phyloP scores from a whole-genome alignment of 495 filamentous ascomycete genomes.

The Podospora bellae-mahoneyi region DNA sequence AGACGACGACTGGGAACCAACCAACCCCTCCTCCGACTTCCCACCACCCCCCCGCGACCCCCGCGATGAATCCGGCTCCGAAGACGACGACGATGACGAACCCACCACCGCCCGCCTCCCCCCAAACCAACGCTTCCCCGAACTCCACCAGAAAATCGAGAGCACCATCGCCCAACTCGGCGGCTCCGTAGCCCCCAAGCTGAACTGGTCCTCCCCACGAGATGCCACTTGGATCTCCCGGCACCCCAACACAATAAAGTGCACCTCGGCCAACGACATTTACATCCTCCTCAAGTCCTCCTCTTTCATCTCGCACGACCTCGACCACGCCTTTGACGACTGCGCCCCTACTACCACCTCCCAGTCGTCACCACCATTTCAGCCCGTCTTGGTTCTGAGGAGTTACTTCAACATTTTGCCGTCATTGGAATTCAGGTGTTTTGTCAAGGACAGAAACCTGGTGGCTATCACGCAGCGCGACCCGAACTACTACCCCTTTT shows the following conservation, averaged over 20 bases:
- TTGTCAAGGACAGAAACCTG: conserved; percentile 74
- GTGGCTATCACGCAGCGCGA: conserved; percentile 88
- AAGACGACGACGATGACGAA: conserved; percentile 28
- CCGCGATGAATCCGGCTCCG: conserved; percentile 22
- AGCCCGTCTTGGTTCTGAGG: conserved; percentile 66
- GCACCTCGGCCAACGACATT: conserved; percentile 79
- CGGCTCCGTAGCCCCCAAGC: conserved; percentile 80
- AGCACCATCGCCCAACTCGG: conserved; percentile 72
- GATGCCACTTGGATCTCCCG: conserved; percentile 94
- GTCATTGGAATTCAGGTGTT: conserved; percentile 89
- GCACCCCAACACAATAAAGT: conserved; percentile 83
- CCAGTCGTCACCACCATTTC: conserved; percentile 29
- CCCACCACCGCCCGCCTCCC: conserved; percentile 31
- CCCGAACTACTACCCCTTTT: conserved; percentile 82
- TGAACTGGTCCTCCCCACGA: conserved; percentile 97
- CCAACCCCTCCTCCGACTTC: conserved; percentile 29
- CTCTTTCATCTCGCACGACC: conserved; percentile 88
- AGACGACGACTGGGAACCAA: conserved; percentile 47
- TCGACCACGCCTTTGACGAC: conserved; percentile 88
- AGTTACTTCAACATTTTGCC: conserved; percentile 85
- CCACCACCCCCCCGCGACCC: conserved; percentile 30
- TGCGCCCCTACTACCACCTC: conserved; percentile 46
- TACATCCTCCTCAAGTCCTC: conserved; percentile 91
- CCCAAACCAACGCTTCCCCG: conserved; percentile 51
- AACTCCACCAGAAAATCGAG: conserved; percentile 73